Conservation (phyloP, 768 basidiomycete species). For the Candolleomyces eurysporus region DNA sequence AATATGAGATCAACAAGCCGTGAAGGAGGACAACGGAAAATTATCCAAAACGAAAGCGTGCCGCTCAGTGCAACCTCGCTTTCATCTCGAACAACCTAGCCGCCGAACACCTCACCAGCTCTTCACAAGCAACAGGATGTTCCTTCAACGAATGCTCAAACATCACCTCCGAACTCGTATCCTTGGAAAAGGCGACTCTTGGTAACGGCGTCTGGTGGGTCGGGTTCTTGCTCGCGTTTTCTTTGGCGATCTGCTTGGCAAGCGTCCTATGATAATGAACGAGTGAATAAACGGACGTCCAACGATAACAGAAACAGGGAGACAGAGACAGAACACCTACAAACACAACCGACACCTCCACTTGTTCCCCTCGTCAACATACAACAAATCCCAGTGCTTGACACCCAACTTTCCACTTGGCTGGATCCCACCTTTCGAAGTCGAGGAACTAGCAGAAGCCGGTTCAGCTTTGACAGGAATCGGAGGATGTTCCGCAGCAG, state of each 20-base stretch:
- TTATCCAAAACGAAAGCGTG: not conserved
- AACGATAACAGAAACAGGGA: too few relatives aligned
- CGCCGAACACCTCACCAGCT: conserved; percentile 2
- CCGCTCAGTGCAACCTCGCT: not conserved
- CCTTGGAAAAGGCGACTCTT: conserved; percentile 1
- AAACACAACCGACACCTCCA: conserved; percentile 4
- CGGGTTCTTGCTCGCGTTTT: not conserved
- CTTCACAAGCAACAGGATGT: conserved; percentile 7
- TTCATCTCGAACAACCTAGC: conserved; percentile 7
- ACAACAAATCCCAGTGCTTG: conserved; percentile 5
- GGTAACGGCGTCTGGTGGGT: not conserved
- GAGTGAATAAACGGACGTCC: too few relatives aligned
- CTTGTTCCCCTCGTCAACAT: not conserved
- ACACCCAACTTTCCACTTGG: not conserved
- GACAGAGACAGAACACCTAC: not conserved
- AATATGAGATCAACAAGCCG: not conserved
- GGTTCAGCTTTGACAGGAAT: not conserved
- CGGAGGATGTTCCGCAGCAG: not conserved
- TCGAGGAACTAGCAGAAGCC: not conserved
- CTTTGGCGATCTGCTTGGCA: not conserved
- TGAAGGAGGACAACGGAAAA: not conserved
- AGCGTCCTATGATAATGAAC: not conserved
- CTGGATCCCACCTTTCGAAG: not conserved
- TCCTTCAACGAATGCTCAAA: conserved; percentile 1
- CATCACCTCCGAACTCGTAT: not conserved